Evolutionary conservation across 2,329 filamentous ascomycete genomes (phyloP), one percentile per base, ranked within the genome.

Genomic region (Fusarium dimerum): DNA sequence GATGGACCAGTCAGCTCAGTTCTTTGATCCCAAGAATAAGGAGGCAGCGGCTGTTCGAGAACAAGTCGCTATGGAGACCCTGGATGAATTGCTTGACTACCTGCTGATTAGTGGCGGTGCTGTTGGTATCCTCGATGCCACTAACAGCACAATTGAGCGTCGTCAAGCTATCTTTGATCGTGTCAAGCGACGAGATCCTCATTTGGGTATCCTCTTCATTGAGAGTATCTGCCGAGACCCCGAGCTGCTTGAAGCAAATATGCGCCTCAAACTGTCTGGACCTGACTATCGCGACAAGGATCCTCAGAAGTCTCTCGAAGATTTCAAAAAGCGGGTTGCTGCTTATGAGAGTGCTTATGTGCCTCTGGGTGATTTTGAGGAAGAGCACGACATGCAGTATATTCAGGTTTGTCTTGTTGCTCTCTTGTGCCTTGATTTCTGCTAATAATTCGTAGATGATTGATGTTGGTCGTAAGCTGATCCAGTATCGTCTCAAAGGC

Each of bases 241-340:
- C 53, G 84, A 84, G 71, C 78, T 97, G 26, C 79, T 97, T 38
- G 92, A 97, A 71, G 90, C 92, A 16, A 97, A 97, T 68, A 97
- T 97, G 92, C 91, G 93, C 29, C 77, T 97, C 56, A 97, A 97
- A 77, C 84, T 97, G 7, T 95, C 90, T 4, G 94, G 94, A 1
- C 94, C 94, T 0, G 94, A 99, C 71, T 99, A 99, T 76, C 90
- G 88, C 66, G 90, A 91, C 68, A 95, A 96, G 73, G 93, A 99
- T 64, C 93, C 94, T 0, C 75, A 84, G 50, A 85, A 89, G 66
- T 92, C 94, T 2, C 77, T 97, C 40, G 85, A 82, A 34, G 94
- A 99, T 69, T 99, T 99, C 78, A 95, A 90, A 75, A 87, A 90
- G 72, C 89, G 94, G 55, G 92, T 99, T 13, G 86, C 84, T 47